Base-by-base conservation (phyloP, 805 yeast genomes). In the Tetrapisispora fleetii region DNA sequence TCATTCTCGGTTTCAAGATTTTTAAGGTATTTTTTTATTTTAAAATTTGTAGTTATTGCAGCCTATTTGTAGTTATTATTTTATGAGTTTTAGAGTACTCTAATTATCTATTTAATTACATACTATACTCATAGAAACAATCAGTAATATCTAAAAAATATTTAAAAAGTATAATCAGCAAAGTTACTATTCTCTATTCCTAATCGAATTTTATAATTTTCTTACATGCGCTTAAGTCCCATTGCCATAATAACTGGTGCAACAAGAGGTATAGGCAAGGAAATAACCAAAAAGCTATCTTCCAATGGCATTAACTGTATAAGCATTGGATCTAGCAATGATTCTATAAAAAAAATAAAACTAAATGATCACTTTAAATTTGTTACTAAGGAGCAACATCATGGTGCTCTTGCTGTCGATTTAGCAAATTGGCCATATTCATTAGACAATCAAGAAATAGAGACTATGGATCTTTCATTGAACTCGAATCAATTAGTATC, bases 181-280 rank as follows among this genome's bases (percentile, higher is more conserved):
- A 24, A 24, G 28, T 8, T 24, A 24, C 4, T 24, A 24, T 24
- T 24, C n/a, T 24, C 28, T 24, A 24, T 24, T 6, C 4, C 28
- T 24, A 6, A 24, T 8, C 8, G 8, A 24, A 24, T 8, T 24
- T 6, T 24, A 24, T n/a, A n/a, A n/a, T 8, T 24, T 24, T 24
- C 8, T 16, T 38, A 22, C 13, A 47, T 43, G 48, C 35, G 17
- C 4, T 17, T 21, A 21, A 6, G 14, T 10, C 62, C 63, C 1
- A 64, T 63, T 6, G 67, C 67, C 2, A 55, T 72, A 4, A 53
- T 72, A n/a, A 65, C 73, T 1, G 77, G 78, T 14, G 72, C 72
- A 19, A 68, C 72, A 21, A 60, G 71, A 48, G 76, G 76, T 4
- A 67, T 73, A 45, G 77, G 77, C 6, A 59, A 60, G 17, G 61